Percentiles rank a stretch among this genome's conserved stretches.
Evolutionary conservation across 1,139 yeast species (phyloP).

Genomic region (Debaryomycetaceae sp.): DNA sequence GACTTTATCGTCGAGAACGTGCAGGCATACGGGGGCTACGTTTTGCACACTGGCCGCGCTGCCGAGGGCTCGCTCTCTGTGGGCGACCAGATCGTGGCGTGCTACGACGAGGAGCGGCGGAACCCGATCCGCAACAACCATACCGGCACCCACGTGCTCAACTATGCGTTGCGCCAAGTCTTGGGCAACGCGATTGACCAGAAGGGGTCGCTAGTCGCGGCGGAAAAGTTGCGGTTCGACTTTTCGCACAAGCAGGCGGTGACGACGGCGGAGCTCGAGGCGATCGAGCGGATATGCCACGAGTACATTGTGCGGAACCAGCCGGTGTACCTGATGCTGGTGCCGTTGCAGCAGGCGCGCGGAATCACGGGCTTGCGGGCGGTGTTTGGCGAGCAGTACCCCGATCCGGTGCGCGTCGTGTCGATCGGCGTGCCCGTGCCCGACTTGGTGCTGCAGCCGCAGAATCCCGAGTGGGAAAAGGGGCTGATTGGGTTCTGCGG

Average conservation of each 20-base stretch:
- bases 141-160: conserved; percentile 94
- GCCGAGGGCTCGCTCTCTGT: conserved; percentile 65
- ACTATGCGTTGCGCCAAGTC: conserved; percentile 76
- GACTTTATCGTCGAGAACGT: conserved; percentile 89
- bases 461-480: conserved; percentile 60
- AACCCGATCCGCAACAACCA: conserved; percentile 97
- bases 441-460: conserved; percentile 62
- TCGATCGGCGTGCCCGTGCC: conserved; percentile 89
- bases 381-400: conserved; percentile 97
- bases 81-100: conserved; percentile 67
- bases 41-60: conserved; percentile 83
- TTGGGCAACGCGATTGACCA: conserved; percentile 87
- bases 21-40: conserved; percentile 88
- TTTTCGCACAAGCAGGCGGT: conserved; percentile 85
- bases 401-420: conserved; percentile 97
- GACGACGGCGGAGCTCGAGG: conserved; percentile 53
- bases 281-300: conserved; percentile 69
- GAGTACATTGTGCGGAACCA: conserved; percentile 60
- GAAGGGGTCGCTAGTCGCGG: conserved; percentile 92
- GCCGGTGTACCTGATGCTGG: conserved; percentile 74
- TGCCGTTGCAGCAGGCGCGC: conserved; percentile 60
- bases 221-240: conserved; percentile 92
- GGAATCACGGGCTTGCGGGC: conserved; percentile 84
- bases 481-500: conserved; percentile 95
- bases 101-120: conserved; percentile 88